Evolutionary conservation across 352 stramenopile genomes (phyloP).

Genomic region (Hyphochytrium catenoides): DNA sequence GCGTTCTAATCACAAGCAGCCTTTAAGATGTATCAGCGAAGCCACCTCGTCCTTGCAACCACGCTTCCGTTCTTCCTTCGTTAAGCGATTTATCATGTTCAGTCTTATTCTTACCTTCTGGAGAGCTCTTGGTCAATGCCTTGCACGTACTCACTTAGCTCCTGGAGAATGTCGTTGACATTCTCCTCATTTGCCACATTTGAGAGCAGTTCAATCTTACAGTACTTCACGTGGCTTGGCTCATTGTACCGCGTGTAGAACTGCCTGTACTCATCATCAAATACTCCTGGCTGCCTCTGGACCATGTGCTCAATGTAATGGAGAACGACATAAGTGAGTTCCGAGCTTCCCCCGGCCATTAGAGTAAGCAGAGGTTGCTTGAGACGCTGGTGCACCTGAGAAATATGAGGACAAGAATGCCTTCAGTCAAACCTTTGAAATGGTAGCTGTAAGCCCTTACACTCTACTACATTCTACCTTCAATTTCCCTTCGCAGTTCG

Average conservation of each 20-base stretch:
- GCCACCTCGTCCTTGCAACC: too few relatives aligned
- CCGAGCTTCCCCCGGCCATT: constrained; percentile 74
- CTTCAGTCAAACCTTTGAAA: too few relatives aligned
- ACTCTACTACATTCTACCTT: too few relatives aligned
- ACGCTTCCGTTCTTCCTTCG: too few relatives aligned
- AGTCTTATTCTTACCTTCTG: too few relatives aligned
- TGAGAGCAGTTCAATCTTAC: constrained; percentile 91
- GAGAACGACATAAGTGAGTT: constrained; percentile 84
- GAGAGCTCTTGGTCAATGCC: constrained; percentile 80
- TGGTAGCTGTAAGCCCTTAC: too few relatives aligned
- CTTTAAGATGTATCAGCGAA: too few relatives aligned
- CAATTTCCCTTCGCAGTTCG: too few relatives aligned
- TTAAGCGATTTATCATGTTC: too few relatives aligned
- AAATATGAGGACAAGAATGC: too few relatives aligned
- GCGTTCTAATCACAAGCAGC: too few relatives aligned
- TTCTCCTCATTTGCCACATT: constrained; percentile 77
- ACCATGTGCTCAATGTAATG: constrained; percentile 90
- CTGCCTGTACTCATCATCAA: constrained; percentile 91
- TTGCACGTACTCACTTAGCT: constrained; percentile 90
- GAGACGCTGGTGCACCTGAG: constrained; percentile 67
- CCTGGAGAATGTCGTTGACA: constrained; percentile 83
- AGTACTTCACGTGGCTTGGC: constrained; percentile 89
- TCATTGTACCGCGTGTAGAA: constrained; percentile 96
- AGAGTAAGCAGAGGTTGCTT: constrained; percentile 91
- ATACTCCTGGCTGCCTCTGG: constrained; percentile 76